These are phyloP conservation scores for Aspergillus aculeatus DNA, from an alignment of 2,329 filamentous ascomycete genomes.

Conservation along the genomic window DNA sequence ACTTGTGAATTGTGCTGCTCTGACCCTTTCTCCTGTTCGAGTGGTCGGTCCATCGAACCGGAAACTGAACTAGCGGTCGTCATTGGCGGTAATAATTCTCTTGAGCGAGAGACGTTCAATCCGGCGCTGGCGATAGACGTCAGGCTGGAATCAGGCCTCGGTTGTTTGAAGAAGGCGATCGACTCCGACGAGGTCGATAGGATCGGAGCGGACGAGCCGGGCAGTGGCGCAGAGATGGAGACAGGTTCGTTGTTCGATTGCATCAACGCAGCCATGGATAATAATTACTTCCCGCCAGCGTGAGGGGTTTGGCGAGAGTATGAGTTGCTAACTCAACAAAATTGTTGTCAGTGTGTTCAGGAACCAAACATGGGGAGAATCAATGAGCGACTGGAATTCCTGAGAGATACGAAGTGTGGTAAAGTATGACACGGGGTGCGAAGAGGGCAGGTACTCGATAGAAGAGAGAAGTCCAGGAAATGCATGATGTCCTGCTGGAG, in stretches of 20 bases:
- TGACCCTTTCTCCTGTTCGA: slow-evolving; percentile 32
- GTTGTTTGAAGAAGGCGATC: slow-evolving; percentile 35
- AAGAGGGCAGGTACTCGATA: not conserved
- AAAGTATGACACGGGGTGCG: not conserved
- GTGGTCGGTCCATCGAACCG: slow-evolving; percentile 43
- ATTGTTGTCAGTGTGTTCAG: slow-evolving; percentile 35
- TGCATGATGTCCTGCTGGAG: not conserved
- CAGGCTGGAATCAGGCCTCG: slow-evolving; percentile 39
- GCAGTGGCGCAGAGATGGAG: slow-evolving; percentile 37
- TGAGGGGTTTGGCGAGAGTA: slow-evolving; percentile 31
- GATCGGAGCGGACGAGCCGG: slow-evolving; percentile 29
- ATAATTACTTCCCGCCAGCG: slow-evolving; percentile 31
- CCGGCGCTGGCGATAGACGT: slow-evolving; percentile 45
- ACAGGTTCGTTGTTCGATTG: slow-evolving; percentile 43
- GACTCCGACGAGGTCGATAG: slow-evolving; percentile 32
- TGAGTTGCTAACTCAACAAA: slow-evolving; percentile 31
- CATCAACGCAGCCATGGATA: slow-evolving; percentile 47
- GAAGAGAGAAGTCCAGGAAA: not conserved
- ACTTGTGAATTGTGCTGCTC: slow-evolving; percentile 42
- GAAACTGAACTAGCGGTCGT: slow-evolving; percentile 56
- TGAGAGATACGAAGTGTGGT: not conserved
- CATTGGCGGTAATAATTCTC: slow-evolving; percentile 39
- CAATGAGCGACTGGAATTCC: not conserved
- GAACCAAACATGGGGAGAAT: not conserved
- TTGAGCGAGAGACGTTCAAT: slow-evolving; percentile 42